phyloP scores from a whole-genome alignment of 2,329 filamentous ascomycete species.

The Akanthomyces dipterigenus region DNA sequence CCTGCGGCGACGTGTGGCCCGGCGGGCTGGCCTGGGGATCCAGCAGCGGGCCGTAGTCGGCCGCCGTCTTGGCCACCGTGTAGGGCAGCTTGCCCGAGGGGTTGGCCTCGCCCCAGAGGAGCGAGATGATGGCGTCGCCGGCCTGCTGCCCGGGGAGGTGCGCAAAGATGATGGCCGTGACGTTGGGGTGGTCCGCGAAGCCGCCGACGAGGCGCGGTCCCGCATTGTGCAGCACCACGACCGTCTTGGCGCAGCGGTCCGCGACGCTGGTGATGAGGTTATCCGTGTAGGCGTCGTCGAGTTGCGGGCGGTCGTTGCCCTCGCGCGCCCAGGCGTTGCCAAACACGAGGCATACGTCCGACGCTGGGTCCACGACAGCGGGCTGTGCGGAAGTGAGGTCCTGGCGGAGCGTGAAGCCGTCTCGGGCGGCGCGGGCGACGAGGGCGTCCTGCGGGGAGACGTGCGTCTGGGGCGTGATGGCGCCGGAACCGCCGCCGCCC shows the following conservation, averaged over 20 bases:
- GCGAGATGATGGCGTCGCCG: slow-evolving; percentile 45
- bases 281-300: slow-evolving; percentile 62
- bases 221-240: slow-evolving; percentile 60
- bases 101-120: slow-evolving; percentile 51
- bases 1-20: slow-evolving; percentile 45
- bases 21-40: slow-evolving; percentile 34
- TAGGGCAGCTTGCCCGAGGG: slow-evolving; percentile 55
- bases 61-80: slow-evolving; percentile 49
- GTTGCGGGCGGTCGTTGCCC: slow-evolving; percentile 54
- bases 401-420: slow-evolving; percentile 52
- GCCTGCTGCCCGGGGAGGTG: slow-evolving; percentile 59
- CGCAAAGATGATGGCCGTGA: slow-evolving; percentile 57
- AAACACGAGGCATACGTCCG: slow-evolving; percentile 62
- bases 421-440: slow-evolving; percentile 42
- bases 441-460: slow-evolving; percentile 51
- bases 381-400: slow-evolving; percentile 47
- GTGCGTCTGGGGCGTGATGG: slow-evolving; percentile 39
- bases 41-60: slow-evolving; percentile 47
- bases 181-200: slow-evolving; percentile 56
- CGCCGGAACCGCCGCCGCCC: slow-evolving; percentile 41
- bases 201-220: slow-evolving; percentile 53
- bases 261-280: slow-evolving; percentile 51
- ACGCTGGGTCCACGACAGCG: slow-evolving; percentile 34
- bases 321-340: slow-evolving; percentile 67
- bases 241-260: slow-evolving; percentile 51